Conservation (phyloP, 768 basidiomycete genomes). For the Tephrocybe sp. region DNA sequence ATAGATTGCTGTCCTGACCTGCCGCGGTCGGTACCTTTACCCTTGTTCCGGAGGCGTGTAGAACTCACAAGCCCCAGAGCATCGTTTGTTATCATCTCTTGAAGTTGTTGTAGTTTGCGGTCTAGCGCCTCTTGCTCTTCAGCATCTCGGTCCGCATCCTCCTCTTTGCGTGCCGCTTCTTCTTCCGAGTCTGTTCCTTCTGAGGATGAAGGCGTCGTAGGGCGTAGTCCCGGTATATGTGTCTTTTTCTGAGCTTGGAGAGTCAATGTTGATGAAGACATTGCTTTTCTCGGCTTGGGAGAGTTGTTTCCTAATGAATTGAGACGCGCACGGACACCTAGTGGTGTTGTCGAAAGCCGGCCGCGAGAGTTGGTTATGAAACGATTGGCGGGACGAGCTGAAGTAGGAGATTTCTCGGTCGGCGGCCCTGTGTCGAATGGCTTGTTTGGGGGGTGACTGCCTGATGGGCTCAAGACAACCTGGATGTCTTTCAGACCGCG, state of each 20-base stretch:
- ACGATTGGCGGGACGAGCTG: conserved; percentile 28
- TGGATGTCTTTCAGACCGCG: conserved; percentile 74
- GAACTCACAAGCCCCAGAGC: conserved; percentile 65
- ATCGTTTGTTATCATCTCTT: conserved; percentile 74
- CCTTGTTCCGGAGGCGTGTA: conserved; percentile 35
- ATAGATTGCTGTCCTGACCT: conserved; percentile 37
- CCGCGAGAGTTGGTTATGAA: conserved; percentile 35
- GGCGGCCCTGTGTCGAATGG: conserved; percentile 24
- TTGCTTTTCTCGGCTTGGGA: conserved; percentile 51
- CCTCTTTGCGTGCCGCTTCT: conserved; percentile 63
- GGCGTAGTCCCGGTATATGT: conserved; percentile 33
- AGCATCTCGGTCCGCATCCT: conserved; percentile 64
- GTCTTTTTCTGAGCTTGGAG: conserved; percentile 51
- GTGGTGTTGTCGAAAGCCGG: conserved; percentile 46
- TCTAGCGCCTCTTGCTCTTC: conserved; percentile 71
- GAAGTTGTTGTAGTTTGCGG: conserved; percentile 66
- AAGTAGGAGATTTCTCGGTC: conserved; percentile 28
- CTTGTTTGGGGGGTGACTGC: conserved; percentile 33
- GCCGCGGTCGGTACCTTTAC: conserved; percentile 45
- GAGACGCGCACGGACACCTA: conserved; percentile 69
- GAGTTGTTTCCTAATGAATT: conserved; percentile 64
- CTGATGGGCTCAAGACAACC: conserved; percentile 55
- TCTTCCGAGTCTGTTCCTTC: conserved; percentile 57
- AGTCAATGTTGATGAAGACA: conserved; percentile 73
- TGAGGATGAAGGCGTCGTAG: conserved; percentile 53